Percentiles rank a stretch among this genome's conserved stretches.
phyloP scores from a whole-genome alignment of 1,139 yeast genomes.

The Geotrichum candidum region DNA sequence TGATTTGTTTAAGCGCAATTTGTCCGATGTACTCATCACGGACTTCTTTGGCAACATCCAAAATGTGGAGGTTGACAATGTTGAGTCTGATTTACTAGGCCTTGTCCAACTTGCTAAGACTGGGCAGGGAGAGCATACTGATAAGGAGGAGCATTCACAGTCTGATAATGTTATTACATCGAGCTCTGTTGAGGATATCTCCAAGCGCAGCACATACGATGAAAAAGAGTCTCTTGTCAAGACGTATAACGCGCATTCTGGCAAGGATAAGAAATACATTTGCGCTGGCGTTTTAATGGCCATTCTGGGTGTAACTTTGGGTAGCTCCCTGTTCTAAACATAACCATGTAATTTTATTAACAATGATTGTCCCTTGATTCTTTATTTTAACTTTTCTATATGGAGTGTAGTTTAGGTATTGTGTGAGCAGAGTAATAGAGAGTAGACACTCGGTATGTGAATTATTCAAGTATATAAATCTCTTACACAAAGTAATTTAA shows the following conservation, averaged over 20 bases:
- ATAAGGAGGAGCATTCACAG: background rate
- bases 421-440: no score
- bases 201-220: background rate
- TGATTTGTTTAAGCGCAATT: conserved; percentile 64
- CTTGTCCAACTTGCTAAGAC: conserved; percentile 1
- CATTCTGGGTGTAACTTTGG: background rate
- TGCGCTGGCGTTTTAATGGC: conserved; percentile 1
- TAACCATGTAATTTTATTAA: background rate
- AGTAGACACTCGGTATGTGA: background rate
- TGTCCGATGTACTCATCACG: conserved; percentile 68
- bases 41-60: conserved; percentile 96
- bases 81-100: conserved; percentile 31
- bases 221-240: background rate
- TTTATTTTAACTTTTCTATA: no score
- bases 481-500: no score
- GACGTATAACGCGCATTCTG: background rate
- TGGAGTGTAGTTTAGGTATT: no score
- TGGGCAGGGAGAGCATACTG: background rate
- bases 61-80: conserved; percentile 62
- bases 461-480: no score
- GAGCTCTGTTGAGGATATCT: background rate
- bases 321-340: background rate
- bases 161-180: background rate
- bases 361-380: background rate
- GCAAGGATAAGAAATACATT: background rate